Base-by-base conservation (phyloP, 1,284 basidiomycete species). In the Phellopilus nigrolimitatus region DNA sequence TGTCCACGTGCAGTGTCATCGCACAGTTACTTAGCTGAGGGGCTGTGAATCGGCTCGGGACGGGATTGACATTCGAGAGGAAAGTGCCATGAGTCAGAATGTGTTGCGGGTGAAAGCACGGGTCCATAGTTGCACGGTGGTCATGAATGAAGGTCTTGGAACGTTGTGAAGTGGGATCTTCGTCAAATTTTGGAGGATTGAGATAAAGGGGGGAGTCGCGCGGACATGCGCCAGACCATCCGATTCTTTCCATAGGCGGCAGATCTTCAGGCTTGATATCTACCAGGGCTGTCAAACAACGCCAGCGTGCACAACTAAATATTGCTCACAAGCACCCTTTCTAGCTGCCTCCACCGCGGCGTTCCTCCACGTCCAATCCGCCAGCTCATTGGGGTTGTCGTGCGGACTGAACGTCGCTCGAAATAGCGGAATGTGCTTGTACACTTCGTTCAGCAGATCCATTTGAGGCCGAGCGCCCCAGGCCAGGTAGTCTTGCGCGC, bases 11-110 rank as follows among this genome's bases (percentile, higher is more conserved):
- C 41, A 83, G 58, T 0, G 64, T 62, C 1, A 78, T 79, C 27
- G 76, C 72, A 60, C 75, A 79, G 60, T 78, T 80, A 4, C 75
- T 71, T 60, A 83, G 75, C 41, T 74, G 68, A 1, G 79, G 80
- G 40, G 72, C 66, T 51, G 81, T 59, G 19, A 58, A 59, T n/a
- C 63, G 67, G 5, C 37, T 31, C 0, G 79, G 75, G 4, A 62
- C 62, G 0, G 82, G 81, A 0, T 82, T 82, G 4, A 60, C 63
- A 33, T 71, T 63, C 43, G 76, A 73, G 21, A 83, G 68, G 60
- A 78, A 81, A 48, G 78, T 76, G 13, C 76, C 77, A 45, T 80
- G 72, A 27, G 74, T 70, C 19, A 73, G 66, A 43, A 80, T 65
- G 38, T 71, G 67, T 17, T 70, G 59, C 0, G 80, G 79, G 57